A percentile compares a stretch with the other conserved stretches of the same genome.
phyloP scores from a whole-genome alignment of 2,329 filamentous ascomycete genomes.

The Colletotrichum gigasporum region DNA sequence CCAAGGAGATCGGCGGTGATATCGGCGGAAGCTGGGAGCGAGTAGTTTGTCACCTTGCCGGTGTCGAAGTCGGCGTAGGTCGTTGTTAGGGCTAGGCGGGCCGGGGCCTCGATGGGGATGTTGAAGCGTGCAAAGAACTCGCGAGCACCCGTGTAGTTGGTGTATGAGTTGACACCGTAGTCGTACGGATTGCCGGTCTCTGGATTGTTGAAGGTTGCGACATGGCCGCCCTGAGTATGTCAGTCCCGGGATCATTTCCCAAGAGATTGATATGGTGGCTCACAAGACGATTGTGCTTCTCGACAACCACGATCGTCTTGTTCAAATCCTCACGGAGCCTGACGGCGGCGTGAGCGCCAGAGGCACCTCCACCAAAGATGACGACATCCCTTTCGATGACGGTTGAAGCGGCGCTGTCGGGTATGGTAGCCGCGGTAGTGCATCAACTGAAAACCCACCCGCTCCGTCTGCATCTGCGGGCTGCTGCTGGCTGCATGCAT shows the following conservation, averaged over 20 bases:
- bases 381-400: conserved; percentile 43
- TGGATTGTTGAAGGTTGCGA: conserved; percentile 56
- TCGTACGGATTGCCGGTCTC: conserved; percentile 44
- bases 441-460: no score
- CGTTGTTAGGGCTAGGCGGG: conserved; percentile 38
- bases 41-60: conserved; percentile 42
- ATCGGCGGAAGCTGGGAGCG: conserved; percentile 34
- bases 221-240: conserved; percentile 55
- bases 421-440: neutral
- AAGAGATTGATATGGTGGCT: neutral
- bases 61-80: conserved; percentile 47
- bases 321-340: conserved; percentile 45
- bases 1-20: conserved; percentile 41
- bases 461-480: no score
- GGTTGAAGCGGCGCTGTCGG: neutral
- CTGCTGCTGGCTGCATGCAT: no score
- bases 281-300: conserved; percentile 44
- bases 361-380: conserved; percentile 47
- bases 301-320: conserved; percentile 45
- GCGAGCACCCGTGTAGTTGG: conserved; percentile 47
- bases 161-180: conserved; percentile 48
- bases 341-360: conserved; percentile 48
- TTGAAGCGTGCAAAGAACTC: conserved; percentile 56
- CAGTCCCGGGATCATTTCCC: conserved; percentile 10
- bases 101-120: conserved; percentile 40